phyloP scores from a whole-genome alignment of 495 filamentous ascomycete species.

The Lasiosphaeria ovina region DNA sequence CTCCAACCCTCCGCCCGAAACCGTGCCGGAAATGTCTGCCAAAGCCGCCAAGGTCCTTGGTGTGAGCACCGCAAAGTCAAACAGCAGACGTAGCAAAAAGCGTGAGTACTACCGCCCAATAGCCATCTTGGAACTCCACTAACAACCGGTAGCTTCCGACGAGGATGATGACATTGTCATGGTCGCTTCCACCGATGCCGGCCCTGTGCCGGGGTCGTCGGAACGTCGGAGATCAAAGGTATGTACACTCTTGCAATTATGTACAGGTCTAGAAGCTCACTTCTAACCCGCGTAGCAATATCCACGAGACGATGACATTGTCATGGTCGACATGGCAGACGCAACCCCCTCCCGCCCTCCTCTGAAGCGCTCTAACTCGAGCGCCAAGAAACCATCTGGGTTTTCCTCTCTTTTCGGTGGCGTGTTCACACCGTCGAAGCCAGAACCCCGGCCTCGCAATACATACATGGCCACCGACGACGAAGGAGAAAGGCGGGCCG shows the following conservation, averaged over 20 bases:
- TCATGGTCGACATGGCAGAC: constrained; percentile 37
- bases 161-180: constrained; percentile 51
- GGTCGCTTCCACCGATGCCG: constrained; percentile 41
- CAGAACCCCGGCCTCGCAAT: constrained; percentile 40
- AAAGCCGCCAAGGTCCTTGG: constrained; percentile 56
- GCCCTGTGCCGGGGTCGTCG: constrained; percentile 43
- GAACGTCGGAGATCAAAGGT: constrained; percentile 48
- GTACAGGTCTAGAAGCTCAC: constrained; percentile 21
- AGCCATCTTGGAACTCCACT: constrained; percentile 10
- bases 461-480: constrained; percentile 44
- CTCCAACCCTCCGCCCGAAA: constrained; percentile 48
- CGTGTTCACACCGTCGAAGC: constrained; percentile 33
- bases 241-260: constrained; percentile 26
- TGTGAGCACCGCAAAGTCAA: constrained; percentile 36
- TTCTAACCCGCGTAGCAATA: constrained; percentile 30
- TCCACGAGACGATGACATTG: constrained; percentile 40
- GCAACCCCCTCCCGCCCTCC: constrained; percentile 34
- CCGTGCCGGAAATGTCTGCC: constrained; percentile 40
- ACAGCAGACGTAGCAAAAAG: constrained; percentile 41
- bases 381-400: constrained; percentile 34
- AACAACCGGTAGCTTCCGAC: constrained; percentile 19
- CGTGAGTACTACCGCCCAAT: constrained; percentile 23
- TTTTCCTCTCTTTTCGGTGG: constrained; percentile 44
- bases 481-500: constrained; percentile 28
- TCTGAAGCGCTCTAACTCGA: constrained; percentile 42